Evolutionary conservation across 2,329 filamentous ascomycete genomes (phyloP), one percentile per base, ranked within the genome.

Genomic region (Scedosporium apiospermum): DNA sequence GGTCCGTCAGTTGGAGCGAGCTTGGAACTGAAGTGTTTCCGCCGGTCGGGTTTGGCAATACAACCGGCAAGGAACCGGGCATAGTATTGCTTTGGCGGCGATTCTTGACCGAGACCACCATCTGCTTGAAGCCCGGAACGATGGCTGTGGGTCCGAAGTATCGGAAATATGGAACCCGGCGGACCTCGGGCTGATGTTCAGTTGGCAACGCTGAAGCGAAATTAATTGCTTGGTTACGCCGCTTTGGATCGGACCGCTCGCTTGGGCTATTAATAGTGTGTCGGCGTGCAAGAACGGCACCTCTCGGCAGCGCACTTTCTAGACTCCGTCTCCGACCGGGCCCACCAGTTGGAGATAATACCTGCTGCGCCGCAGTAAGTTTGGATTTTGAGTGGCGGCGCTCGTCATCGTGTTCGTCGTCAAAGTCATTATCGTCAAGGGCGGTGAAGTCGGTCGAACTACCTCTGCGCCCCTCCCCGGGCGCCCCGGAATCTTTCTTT

Each of bases 141-240:
- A 96, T 96, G 65, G 91, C 92, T 1, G 92, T 96, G 0, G 91
- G 90, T 0, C 91, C 92, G 71, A 96, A 95, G 74, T 95, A 96
- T 64, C 92, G 82, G 69, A 96, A 96, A 72, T 95, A 96, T 0
- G 91, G 91, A 66, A 96, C 90, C 62, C 88, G 83, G 69, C 88
- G 78, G 65, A 83, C 21, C 27, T 58, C 61, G 38, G 55, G 42
- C 30, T 21, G 55, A 27, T 34, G 38, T 41, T 49, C 38, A 23
- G n/a, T 21, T 10, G 49, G 21, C n/a, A 21, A 21, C n/a, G 10
- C 49, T 4, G n/a, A 53, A 18, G 49, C 49, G 10, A 26, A 53
- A 53, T 53, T 30, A 16, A 34, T 34, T 38, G 7, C 10, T 38
- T 58, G 26, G 55, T 21, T 38, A 14, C 55, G 55, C 23, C n/a